A percentile compares a stretch with the other conserved stretches of the same genome.
These are phyloP conservation scores for Protostelium mycophagum DNA, from an alignment of 78 protist genomes.

Conservation along the genomic window DNA sequence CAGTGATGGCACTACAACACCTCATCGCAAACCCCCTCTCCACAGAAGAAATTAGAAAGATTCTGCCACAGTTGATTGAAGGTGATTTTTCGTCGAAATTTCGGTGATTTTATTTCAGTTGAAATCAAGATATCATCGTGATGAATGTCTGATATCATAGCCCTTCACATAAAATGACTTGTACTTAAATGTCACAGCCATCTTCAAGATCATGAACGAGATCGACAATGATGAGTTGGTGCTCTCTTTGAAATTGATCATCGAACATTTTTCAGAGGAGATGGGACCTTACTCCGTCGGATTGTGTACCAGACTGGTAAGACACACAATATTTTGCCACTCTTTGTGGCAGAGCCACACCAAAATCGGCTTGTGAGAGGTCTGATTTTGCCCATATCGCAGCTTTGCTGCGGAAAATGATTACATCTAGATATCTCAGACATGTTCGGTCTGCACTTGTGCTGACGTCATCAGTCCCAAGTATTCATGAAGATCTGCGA, in stretches of 20 bases:
- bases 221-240: conserved; percentile 64
- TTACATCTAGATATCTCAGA: too few relatives aligned
- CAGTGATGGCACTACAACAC: conserved; percentile 44
- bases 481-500: conserved; percentile 22
- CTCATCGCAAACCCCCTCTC: conserved; percentile 37
- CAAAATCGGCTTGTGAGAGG: too few relatives aligned
- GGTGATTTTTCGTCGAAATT: too few relatives aligned
- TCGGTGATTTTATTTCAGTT: too few relatives aligned
- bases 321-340: not conserved
- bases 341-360: not conserved
- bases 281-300: conserved; percentile 47
- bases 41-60: conserved; percentile 25
- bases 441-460: too few relatives aligned
- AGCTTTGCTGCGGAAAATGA: too few relatives aligned
- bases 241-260: conserved; percentile 34
- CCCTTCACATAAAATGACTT: not conserved
- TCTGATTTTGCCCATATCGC: too few relatives aligned
- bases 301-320: not conserved
- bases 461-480: too few relatives aligned
- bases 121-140: too few relatives aligned
- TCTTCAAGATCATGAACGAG: conserved; percentile 57
- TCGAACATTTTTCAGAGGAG: conserved; percentile 38
- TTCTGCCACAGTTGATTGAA: conserved; percentile 48
- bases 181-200: not conserved
- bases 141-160: too few relatives aligned